Base-by-base conservation (phyloP, 1,139 yeast genomes). In the Geotrichum phurueaensis region DNA sequence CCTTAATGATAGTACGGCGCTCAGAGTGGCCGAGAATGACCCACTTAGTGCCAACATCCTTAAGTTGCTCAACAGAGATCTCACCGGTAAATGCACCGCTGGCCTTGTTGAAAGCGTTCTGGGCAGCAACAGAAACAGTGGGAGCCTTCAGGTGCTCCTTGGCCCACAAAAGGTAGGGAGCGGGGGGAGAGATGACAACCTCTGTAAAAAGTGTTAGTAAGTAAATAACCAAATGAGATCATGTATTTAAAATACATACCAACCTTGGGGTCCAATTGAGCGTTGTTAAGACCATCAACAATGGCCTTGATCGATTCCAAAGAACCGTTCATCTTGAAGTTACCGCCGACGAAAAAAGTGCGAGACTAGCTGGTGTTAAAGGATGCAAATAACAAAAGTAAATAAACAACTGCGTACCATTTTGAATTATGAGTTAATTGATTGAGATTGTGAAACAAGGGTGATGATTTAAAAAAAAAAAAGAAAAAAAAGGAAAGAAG, bases 1-100 rank as follows among this genome's bases (percentile, higher is more conserved):
- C 99, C 78, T 86, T 84, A 81, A 89, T 83, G 75, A 90, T 82
- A 69, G 96, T 86, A 82, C 99, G 90, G 84, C 99, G 92, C 83
- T 94, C 99, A 65, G 97, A 90, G 85, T 94, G 99, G 71, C 99
- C 99, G 69, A 95, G 82, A 74, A 94, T 85, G 67, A 94, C 96
- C 98, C 98, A 95, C 67, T 82, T 83, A 70, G 91, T 95, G 69
- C 96, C 96, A 72, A 87, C 83, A 76, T 94, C 99, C 81, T 89
- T 86, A 75, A 94, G 78, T 79, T 91, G 91, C 65, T 82, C 84
- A 63, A 95, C 94, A 48, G 96, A 86, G 74, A 88, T 85, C 81
- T 95, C 99, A 76, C 99, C 99, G 67, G 99, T 94, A 88, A 76
- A 94, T 65, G 99, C 99, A 80, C 99, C 99, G 63, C 92, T 83